Evolutionary conservation across 305 asterid genomes (phyloP), one percentile per base, ranked within the genome.

Genomic region (Ajuga reptans): DNA sequence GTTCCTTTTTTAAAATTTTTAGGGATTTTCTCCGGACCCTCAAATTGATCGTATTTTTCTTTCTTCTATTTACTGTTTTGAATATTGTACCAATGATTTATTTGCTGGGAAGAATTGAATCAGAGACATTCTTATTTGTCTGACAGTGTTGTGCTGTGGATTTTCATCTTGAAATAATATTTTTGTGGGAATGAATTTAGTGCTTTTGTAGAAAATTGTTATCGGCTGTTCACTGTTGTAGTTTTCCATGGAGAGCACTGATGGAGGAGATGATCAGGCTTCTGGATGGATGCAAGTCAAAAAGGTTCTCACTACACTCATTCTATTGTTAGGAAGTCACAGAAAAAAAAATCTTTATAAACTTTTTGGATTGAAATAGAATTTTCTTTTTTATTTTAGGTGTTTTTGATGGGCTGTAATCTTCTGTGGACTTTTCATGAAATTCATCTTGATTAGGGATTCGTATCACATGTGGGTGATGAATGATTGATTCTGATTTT

Each of bases 211-310:
- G 66, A 37, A 69, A 66, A 14, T 29, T 9, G 41, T 36, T 29
- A 37, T 43, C 53, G 70, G 60, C 45, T 62, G 73, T 51, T 59
- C 64, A 55, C n/a, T n/a, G n/a, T n/a, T 21, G 2, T 21, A 58
- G 9, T 50, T 65, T 49, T 62, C 71, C 74, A 88, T 92, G 97
- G 94, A 85, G 76, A 79, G 76, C 67, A 72, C 75, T 74, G 86
- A 80, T 67, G 92, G 82, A 53, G 87, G 77, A 58, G 96, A 85
- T 77, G 97, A 94, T 81, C 95, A 87, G 67, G 86, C 95, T 50
- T 89, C 99, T 74, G 99, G 97, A 59, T 94, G 99, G 99, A 84
- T 87, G 91, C 95, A 89, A 80, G 99, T 94, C 36, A 94, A 91
- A 87, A 94, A 94, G 96, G 99, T 94, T 66, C 47, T 29, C 6